Evolutionary conservation across 495 filamentous ascomycete genomes (phyloP), one percentile per base, ranked within the genome.

Genomic region (Darksidea phi): DNA sequence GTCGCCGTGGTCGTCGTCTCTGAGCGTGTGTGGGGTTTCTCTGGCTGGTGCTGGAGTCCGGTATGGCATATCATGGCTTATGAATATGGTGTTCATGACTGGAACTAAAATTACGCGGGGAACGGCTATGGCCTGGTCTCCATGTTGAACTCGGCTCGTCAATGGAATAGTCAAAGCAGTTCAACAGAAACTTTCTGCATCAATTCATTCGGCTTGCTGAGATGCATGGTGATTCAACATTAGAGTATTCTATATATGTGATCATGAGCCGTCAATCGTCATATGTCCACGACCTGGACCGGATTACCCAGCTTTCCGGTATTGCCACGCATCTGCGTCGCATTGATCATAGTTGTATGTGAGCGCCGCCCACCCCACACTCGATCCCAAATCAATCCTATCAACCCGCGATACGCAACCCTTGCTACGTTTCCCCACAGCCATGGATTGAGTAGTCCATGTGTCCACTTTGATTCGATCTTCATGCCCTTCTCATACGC

Each of bases 1-100:
- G 94, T 95, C 90, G 94, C 79, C 92, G 94, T 88, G 94, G 94
- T 96, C 94, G 94, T 79, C 92, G 94, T 93, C 86, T 99, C 77
- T 97, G 82, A 86, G 76, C 73, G 69, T 73, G 61, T 77, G 74
- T 71, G 25, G 61, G n/a, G 61, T 67, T 54, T 66, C 25, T 64
- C 45, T 61, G 42, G 53, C 43, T 70, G 52, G 64, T 63, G 68
- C 70, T 68, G 49, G 73, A 67, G 71, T 57, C 71, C 69, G 54
- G 53, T 57, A 71, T 68, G 71, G 72, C 72, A 71, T 67, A 70
- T 70, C 70, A 72, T 69, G 57, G 71, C 61, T 47, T 46, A 57
- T 28, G 54, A 49, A 56, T 41, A n/a, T n/a, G n/a, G n/a, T n/a
- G n/a, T 37, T 56, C 18, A 57, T 50, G 56, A 54, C 26, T 46